These are phyloP conservation scores for Adansonia grandidieri DNA, from an alignment of 441 rosid genomes.

Conservation along the genomic window DNA sequence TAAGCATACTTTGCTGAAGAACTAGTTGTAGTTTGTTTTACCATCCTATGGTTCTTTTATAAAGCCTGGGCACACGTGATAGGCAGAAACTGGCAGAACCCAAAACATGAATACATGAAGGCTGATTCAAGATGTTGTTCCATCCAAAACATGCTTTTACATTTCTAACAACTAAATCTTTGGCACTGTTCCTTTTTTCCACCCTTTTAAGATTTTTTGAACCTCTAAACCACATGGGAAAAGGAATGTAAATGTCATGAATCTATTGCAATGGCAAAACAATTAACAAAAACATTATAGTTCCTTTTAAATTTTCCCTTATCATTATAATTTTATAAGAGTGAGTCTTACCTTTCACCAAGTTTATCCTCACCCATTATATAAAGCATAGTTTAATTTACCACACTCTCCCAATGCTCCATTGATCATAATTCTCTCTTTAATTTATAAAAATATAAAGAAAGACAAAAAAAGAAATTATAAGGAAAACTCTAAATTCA, in stretches of 20 bases:
- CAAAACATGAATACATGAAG: neutral
- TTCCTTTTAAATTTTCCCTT: neutral
- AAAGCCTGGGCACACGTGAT: neutral
- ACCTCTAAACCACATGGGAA: neutral
- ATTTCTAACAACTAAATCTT: neutral
- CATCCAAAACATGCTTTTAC: neutral
- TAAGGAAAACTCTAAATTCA: neutral
- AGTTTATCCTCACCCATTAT: neutral
- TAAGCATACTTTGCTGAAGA: neutral
- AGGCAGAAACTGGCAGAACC: no score
- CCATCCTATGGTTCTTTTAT: neutral
- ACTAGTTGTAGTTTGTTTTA: neutral
- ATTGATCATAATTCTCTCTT: slow-evolving; percentile 14
- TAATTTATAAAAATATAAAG: neutral
- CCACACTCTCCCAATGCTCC: neutral
- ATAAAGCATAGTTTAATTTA: neutral
- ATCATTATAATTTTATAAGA: neutral
- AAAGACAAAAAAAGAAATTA: neutral
- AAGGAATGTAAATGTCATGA: neutral
- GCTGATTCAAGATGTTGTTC: neutral
- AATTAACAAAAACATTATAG: neutral
- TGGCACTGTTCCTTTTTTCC: neutral
- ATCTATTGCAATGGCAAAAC: neutral
- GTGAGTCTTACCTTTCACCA: neutral
- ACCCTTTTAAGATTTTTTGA: neutral